phyloP scores from a whole-genome alignment of 768 basidiomycete species.

The Phaeotremella fagi region DNA sequence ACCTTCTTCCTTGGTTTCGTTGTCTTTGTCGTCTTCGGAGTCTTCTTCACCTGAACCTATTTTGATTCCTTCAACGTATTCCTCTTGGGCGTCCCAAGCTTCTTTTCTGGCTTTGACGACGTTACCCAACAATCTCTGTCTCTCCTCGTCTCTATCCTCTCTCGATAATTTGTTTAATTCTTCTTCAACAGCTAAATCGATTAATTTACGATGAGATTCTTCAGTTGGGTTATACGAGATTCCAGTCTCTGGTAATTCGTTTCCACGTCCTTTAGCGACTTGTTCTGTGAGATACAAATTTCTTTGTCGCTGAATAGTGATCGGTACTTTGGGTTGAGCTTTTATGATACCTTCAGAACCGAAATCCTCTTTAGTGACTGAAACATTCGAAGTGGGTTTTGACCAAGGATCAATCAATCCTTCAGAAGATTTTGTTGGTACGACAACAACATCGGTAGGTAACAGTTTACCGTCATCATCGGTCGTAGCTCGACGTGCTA shows the following conservation, averaged over 20 bases:
- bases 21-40: conserved; percentile 27
- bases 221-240: conserved; percentile 84
- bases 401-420: not conserved
- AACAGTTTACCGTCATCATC: not conserved
- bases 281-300: conserved; percentile 19
- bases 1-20: conserved; percentile 48
- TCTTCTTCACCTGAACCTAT: conserved; percentile 38
- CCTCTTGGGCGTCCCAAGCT: conserved; percentile 37
- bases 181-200: conserved; percentile 62
- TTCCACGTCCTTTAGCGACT: conserved; percentile 10
- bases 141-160: conserved; percentile 55
- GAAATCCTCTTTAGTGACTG: conserved; percentile 4
- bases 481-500: not conserved
- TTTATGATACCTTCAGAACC: conserved; percentile 43
- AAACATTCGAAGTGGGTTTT: conserved; percentile 3
- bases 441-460: not conserved
- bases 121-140: conserved; percentile 58
- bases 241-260: conserved; percentile 65
- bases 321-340: conserved; percentile 34
- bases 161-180: conserved; percentile 61
- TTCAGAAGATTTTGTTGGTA: not conserved
- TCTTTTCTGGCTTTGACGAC: conserved; percentile 46
- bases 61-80: conserved; percentile 62
- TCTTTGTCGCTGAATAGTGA: conserved; percentile 33
- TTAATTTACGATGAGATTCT: conserved; percentile 64